Base-by-base conservation (phyloP, 1,139 yeast species). In the Kluyveromyces sp. region DNA sequence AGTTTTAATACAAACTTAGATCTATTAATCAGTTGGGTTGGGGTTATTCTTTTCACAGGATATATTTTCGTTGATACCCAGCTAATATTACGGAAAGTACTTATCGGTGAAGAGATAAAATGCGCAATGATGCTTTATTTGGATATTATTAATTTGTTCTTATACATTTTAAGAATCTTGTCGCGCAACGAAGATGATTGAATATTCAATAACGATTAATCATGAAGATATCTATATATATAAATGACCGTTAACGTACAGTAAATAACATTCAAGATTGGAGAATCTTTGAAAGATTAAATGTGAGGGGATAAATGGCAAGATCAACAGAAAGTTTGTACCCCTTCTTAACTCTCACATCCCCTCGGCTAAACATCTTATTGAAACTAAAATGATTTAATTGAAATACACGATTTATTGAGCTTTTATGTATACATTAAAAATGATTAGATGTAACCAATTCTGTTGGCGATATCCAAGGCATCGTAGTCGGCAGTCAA, bases 401-500 rank as follows among this genome's bases (percentile, higher is more conserved):
- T 39, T 39, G 41, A 39, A 32, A 39, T 39, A 39, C 43, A 41
- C 43, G 43, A 38, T 41, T 41, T 41, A 41, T 41, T 41, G 39
- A 41, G 39, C 27, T 41, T 38, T 15, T 41, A 41, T 49, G 48
- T 50, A 50, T 47, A 50, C 49, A 49, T 46, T 50, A 45, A 46
- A 42, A 26, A 41, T 29, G 64, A 65, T 81, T 81, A 88, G 74
- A 88, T 84, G 92, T 89, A 89, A 78, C 97, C 97, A 72, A 90
- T 92, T 80, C 94, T 89, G 96, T 90, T 90, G 74, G 98, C 99
- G 75, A 92, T 90, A 75, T 92, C 99, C 74, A 94, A 86, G 74
- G 98, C 98, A 78, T 92, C 99, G 81, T 84, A 87, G 77, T 94
- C 98, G 73, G 97, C 94, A 70, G 97, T 89, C 74, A 92, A 86